Evolutionary conservation across 306 rosid species (phyloP), one percentile per base, ranked within the genome.

Genomic region (Cajanus cajan): DNA sequence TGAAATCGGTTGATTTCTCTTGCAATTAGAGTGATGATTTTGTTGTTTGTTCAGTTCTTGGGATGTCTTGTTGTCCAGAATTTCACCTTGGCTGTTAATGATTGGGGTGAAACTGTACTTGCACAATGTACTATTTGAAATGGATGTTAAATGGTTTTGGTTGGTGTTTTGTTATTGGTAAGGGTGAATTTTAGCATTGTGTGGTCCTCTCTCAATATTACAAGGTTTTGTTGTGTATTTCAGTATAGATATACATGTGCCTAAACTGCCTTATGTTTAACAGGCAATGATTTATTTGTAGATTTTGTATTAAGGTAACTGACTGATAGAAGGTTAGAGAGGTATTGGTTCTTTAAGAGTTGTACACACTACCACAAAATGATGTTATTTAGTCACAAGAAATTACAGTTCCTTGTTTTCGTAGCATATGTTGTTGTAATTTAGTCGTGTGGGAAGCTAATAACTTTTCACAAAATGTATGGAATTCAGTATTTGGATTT

Each of bases 401-500:
- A 51, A 13, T 45, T 22, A 24, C 37, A 39, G 48, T 15, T 47
- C 15, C 6, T 7, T 11, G 39, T 68, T 57, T 81, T 68, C 8
- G 65, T 45, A 78, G 40, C n/a, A 48, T 31, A 24, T 21, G 0
- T 39, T 15, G 19, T 19, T 45, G 68, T 25, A 22, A 40, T 52
- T 12, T 18, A 31, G 11, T 39, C 2, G 4, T 16, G 57, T 34
- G 34, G 34, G 71, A 63, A 71, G 47, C 52, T 63, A 33, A 59
- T 59, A 12, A 33, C 34, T 58, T 37, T 76, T 34, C 47, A 68
- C 31, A 24, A 48, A 64, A 44, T 68, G 66, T 8, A 33, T 47
- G 41, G 22, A 77, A 12, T n/a, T 64, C 71, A 61, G 25, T 55
- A 34, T 36, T 57, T 78, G 1, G 43, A 57, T 78, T 43, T 78